A percentile compares a stretch with the other conserved stretches of the same genome.
Conservation (phyloP, 768 basidiomycete genomes). For the Lactarius quietus region DNA sequence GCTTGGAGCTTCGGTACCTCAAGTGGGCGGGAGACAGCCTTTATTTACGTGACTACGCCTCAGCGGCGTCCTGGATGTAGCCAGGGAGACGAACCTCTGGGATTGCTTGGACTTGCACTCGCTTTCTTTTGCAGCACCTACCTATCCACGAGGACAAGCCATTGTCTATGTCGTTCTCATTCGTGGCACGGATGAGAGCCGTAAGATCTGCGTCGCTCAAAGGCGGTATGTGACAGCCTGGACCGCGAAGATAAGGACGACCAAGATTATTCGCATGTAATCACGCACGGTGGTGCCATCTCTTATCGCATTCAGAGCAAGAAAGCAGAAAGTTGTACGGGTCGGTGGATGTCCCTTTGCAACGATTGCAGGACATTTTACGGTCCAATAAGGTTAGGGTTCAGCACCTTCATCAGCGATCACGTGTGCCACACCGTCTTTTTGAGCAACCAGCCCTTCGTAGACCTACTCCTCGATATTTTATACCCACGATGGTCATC, state of each 20-base stretch:
- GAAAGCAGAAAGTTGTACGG: slow-evolving; percentile 35
- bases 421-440: slow-evolving; percentile 1
- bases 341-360: slow-evolving; percentile 19
- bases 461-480: background rate
- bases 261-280: background rate
- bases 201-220: slow-evolving; percentile 31
- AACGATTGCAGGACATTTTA: slow-evolving; percentile 29
- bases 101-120: slow-evolving; percentile 6
- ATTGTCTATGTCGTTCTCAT: slow-evolving; percentile 28
- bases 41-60: background rate
- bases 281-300: slow-evolving; percentile 37
- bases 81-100: slow-evolving; percentile 12
- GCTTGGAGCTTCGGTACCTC: background rate
- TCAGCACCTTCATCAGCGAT: background rate
- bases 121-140: slow-evolving; percentile 32
- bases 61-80: background rate
- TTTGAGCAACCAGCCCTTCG: background rate
- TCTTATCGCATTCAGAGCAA: slow-evolving; percentile 34
- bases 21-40: background rate
- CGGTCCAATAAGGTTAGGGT: slow-evolving; percentile 29
- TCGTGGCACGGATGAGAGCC: slow-evolving; percentile 30
- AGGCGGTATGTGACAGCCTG: slow-evolving; percentile 36
- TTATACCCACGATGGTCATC: slow-evolving; percentile 44
- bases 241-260: background rate
- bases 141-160: slow-evolving; percentile 32